Conservation (phyloP, 192 early-diverging fungal species). For the Entrophospora sp. region DNA sequence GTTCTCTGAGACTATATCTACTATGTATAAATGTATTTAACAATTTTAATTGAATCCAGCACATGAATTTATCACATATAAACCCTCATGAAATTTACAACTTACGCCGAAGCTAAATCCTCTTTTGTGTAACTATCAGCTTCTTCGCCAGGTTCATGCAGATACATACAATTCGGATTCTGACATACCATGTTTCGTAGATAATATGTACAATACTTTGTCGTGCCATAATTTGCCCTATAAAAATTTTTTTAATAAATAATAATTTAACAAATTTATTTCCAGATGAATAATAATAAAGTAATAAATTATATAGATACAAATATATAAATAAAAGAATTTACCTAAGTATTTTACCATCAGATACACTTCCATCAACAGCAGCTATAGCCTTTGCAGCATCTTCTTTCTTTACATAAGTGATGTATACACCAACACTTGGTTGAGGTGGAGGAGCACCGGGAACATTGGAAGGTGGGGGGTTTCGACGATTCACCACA, state of each 20-base stretch:
- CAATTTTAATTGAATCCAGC: not conserved
- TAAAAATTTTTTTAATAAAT: not conserved
- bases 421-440: slow-evolving; percentile 84
- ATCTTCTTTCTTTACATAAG: slow-evolving; percentile 85
- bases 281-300: not conserved
- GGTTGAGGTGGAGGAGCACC: slow-evolving; percentile 31
- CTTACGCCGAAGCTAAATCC: slow-evolving; percentile 65
- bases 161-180: slow-evolving; percentile 89
- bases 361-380: slow-evolving; percentile 83
- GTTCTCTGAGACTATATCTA: slow-evolving; percentile 28
- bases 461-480: slow-evolving; percentile 27
- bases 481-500: slow-evolving; percentile 78
- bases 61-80: too few relatives aligned
- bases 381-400: slow-evolving; percentile 87
- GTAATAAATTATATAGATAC: not conserved
- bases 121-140: slow-evolving; percentile 90
- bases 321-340: not conserved
- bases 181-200: slow-evolving; percentile 85
- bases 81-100: not conserved
- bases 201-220: slow-evolving; percentile 97
- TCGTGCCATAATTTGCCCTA: slow-evolving; percentile 93
- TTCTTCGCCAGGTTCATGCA: slow-evolving; percentile 91
- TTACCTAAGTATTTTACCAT: slow-evolving; percentile 76
- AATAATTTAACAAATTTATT: not conserved
- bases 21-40: slow-evolving; percentile 2